A percentile compares a stretch with the other conserved stretches of the same genome.
Evolutionary conservation across 1,284 basidiomycete genomes (phyloP).

Genomic region (Leccinum griseonigrum): DNA sequence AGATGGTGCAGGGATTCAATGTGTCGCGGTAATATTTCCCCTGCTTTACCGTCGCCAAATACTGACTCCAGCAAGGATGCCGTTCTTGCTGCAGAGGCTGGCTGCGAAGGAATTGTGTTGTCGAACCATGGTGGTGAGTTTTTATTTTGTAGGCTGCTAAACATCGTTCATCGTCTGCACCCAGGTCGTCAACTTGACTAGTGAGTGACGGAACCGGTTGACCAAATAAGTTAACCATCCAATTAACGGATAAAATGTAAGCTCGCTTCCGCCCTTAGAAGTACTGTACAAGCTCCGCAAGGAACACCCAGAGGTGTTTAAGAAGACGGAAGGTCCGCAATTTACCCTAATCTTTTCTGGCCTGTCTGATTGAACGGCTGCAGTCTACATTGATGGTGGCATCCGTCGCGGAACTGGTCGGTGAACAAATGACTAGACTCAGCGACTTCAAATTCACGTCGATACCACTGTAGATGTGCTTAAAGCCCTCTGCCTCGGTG

Average conservation of each 20-base stretch:
- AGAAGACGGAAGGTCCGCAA: conserved; percentile 59
- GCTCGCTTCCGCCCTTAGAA: conserved; percentile 71
- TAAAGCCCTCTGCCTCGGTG: conserved; percentile 90
- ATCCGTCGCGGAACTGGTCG: conserved; percentile 77
- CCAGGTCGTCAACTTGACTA: conserved; percentile 80
- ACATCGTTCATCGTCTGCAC: conserved; percentile 5
- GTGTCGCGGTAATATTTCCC: conserved; percentile 55
- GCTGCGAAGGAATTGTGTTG: conserved; percentile 84
- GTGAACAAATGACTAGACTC: conserved; percentile 12
- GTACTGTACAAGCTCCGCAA: conserved; percentile 72
- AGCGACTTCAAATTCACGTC: not conserved
- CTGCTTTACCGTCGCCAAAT: not conserved
- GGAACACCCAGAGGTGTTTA: conserved; percentile 74
- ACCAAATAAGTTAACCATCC: not conserved
- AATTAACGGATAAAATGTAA: conserved; percentile 21
- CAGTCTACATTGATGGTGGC: conserved; percentile 90
- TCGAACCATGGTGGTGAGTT: conserved; percentile 86
- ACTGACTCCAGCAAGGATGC: conserved; percentile 56
- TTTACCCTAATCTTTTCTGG: not conserved
- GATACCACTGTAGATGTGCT: conserved; percentile 59
- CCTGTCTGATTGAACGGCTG: not conserved
- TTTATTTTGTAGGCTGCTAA: conserved; percentile 6
- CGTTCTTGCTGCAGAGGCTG: conserved; percentile 84
- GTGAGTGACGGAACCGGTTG: conserved; percentile 40
- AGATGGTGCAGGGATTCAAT: conserved; percentile 56